phyloP scores from a whole-genome alignment of 2,329 filamentous ascomycete species.

The Whalleya microplaca region DNA sequence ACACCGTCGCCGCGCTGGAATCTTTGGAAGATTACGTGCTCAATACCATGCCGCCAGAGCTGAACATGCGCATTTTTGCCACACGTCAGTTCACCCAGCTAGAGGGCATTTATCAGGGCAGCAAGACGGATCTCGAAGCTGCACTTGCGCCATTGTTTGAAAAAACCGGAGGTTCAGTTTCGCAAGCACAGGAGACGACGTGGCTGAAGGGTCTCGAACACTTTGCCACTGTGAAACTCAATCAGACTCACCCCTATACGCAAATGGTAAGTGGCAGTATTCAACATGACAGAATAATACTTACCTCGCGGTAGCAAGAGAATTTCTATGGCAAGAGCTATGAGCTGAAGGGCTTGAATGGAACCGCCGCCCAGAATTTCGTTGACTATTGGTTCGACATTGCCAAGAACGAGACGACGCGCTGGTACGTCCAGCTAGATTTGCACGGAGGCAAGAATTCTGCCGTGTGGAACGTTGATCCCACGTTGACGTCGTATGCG shows the following conservation, averaged over 20 bases:
- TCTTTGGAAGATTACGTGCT: constrained; percentile 34
- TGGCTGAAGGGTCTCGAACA: constrained; percentile 39
- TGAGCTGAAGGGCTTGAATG: constrained; percentile 42
- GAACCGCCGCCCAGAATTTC: constrained; percentile 41
- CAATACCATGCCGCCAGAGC: constrained; percentile 43
- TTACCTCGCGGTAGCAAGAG: constrained; percentile 40
- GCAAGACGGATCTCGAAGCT: constrained; percentile 37
- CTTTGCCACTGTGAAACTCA: constrained; percentile 37
- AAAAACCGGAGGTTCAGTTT: constrained; percentile 39
- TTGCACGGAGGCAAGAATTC: constrained; percentile 47
- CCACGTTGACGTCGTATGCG: constrained; percentile 43
- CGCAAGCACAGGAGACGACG: constrained; percentile 35
- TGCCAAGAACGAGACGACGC: constrained; percentile 40
- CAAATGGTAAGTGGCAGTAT: constrained; percentile 30
- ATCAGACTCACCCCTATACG: constrained; percentile 35
- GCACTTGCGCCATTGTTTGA: constrained; percentile 41
- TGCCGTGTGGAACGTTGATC: constrained; percentile 37
- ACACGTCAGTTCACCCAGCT: constrained; percentile 40
- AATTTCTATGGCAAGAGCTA: constrained; percentile 48
- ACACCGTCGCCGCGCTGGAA: constrained; percentile 52
- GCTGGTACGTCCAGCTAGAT: constrained; percentile 49
- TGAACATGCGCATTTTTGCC: constrained; percentile 48
- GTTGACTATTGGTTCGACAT: constrained; percentile 45
- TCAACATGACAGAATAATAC: background rate
- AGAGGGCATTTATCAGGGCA: constrained; percentile 45